Evolutionary conservation across 306 rosid genomes (phyloP), one percentile per base, ranked within the genome.

Genomic region (Hylodesmum podocarpum): DNA sequence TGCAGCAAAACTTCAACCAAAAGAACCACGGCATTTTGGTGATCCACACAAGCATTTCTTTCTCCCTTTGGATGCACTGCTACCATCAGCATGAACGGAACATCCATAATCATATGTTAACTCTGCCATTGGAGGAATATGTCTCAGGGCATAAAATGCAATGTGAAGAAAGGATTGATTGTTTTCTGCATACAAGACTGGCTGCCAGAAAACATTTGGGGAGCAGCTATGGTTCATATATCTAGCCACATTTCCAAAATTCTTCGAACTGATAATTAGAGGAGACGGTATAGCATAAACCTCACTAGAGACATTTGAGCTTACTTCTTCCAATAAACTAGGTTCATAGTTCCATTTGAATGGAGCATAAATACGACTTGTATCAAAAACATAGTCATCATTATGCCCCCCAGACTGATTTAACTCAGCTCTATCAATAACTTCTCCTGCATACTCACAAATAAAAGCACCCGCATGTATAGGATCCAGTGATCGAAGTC

Each of bases 201-300:
- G 96, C 77, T 86, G 92, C 92, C 96, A 90, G 66, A 90, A 85
- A 22, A 86, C 84, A 85, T 86, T 90, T 44, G 96, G 89, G 55
- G 87, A 84, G 85, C 96, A 90, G 44, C 92, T 81, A 81, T 90
- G 96, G 25, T 90, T 90, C 82, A 90, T 90, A 78, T 86, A 90
- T 19, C 96, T 85, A 50, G 87, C 86, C 53, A 90, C 91, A 71
- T 90, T 90, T 70, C 92, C 96, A 66, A 73, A 73, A 58, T 79
- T 67, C 53, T 80, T 85, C 37, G 92, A 89, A 83, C 87, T 90
- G 76, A 90, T 83, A 78, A 84, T 41, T 41, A 86, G 79, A 70
- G 84, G 91, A 64, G 76, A 84, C 4, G 86, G 82, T 44, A 90
- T 81, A 62, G 31, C 70, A 78, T 82, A 86, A 41, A 78, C 89